Base-by-base conservation (phyloP, 768 basidiomycete genomes). In the Trametes maxima region DNA sequence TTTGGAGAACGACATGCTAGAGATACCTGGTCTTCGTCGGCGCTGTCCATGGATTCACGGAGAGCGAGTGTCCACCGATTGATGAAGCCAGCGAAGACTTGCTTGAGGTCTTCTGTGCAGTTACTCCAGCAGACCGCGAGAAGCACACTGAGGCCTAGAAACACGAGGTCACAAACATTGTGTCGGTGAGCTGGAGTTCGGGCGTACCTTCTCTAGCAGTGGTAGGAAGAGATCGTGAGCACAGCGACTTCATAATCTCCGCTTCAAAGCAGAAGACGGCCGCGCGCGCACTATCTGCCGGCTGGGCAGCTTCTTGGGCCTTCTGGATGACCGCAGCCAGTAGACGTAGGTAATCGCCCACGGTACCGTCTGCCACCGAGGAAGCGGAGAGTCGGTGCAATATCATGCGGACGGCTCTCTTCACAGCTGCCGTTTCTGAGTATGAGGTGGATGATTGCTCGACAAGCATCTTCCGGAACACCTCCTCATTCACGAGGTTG, bases 331-430 rank as follows among this genome's bases (percentile, higher is more conserved):
- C 51, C 14, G 36, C 54, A 1, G 55, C 43, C 2, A 68, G 57
- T 2, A 68, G 59, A 11, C 22, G 52, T 1, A 67, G 25, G 19
- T 62, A 48, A 46, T 45, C 45, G 22, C 44, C 21, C 2, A 5
- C n/a, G 25, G 39, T 21, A 14, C 7, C n/a, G 37, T 21, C 3
- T 71, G 70, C 8, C 63, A 56, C 37, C 50, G 40, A 16, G 80
- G 56, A 21, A 14, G 35, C 45, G 10, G 62, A 28, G 7, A 64
- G 33, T 14, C 73, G 72, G 45, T 82, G 81, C 6, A 62, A 64
- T 14, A 84, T 65, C 13, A 81, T 73, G 45, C 66, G 73, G 3
- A 79, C 50, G 17, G 76, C 77, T 39, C 74, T 67, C 58, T 78
- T 78, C 36, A 80, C 45, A 24, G 73, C 70, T 17, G 67, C 57